Evolutionary conservation across 176 grass and related monocot species (phyloP).

Genomic region (Hsuehochloa calcarea): DNA sequence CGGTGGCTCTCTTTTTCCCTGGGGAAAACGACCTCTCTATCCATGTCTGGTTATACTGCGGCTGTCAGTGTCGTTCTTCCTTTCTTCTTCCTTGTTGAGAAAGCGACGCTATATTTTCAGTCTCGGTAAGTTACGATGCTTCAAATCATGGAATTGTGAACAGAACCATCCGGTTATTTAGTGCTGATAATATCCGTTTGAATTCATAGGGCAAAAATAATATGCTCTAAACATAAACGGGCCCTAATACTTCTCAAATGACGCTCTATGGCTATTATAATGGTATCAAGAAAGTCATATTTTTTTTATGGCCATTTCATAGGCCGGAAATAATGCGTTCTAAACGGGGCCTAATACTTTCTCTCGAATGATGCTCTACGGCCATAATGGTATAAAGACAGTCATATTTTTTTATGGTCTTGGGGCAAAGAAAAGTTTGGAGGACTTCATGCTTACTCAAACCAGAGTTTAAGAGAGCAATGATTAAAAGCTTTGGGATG

Average conservation of each 20-base stretch:
- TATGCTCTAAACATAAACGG: no score
- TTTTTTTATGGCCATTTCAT: background rate
- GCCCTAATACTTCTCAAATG: no score
- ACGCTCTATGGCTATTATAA: background rate
- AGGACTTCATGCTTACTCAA: conserved; percentile 32
- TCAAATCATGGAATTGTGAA: background rate
- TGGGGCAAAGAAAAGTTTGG: background rate
- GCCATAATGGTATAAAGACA: background rate
- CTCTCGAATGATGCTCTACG: no score
- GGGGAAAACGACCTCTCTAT: conserved; percentile 25
- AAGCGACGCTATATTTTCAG: background rate
- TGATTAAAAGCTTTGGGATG: background rate
- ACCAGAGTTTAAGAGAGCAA: background rate
- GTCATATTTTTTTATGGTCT: background rate
- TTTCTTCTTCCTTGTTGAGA: background rate
- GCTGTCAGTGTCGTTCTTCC: background rate
- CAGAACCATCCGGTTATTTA: no score
- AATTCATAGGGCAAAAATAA: background rate
- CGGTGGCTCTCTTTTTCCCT: background rate
- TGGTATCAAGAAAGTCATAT: no score
- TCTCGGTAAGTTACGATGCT: background rate
- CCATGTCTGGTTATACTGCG: background rate
- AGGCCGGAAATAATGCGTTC: background rate
- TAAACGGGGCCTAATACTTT: no score
- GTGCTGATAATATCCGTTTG: background rate